Evolutionary conservation across 768 basidiomycete species (phyloP).

Genomic region (Hericium rajendrae): DNA sequence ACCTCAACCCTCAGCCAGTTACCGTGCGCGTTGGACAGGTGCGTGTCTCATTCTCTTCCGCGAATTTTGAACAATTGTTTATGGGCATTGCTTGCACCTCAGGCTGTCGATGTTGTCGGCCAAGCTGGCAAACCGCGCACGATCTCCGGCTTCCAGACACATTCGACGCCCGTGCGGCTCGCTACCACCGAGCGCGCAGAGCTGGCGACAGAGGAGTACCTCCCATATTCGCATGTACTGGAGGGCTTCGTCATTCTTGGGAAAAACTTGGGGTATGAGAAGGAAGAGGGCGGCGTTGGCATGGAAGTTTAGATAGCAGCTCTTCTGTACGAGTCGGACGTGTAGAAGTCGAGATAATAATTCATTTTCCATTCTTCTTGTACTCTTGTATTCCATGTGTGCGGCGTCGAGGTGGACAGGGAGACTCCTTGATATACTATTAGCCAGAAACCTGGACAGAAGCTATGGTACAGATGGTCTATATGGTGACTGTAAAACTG

Average conservation of each 20-base stretch:
- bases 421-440: no score
- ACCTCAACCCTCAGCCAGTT: constrained; percentile 75
- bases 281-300: constrained; percentile 40
- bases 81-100: constrained; percentile 7
- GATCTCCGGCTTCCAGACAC: constrained; percentile 97
- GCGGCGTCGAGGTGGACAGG: not conserved
- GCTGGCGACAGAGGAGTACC: constrained; percentile 93
- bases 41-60: constrained; percentile 14
- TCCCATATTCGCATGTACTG: constrained; percentile 81
- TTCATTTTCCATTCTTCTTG: not conserved
- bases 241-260: constrained; percentile 89
- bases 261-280: constrained; percentile 63
- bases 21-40: constrained; percentile 93
- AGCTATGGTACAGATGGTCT: no score
- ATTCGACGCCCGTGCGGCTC: constrained; percentile 90
- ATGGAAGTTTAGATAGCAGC: not conserved
- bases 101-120: constrained; percentile 96
- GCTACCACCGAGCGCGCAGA: constrained; percentile 90
- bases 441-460: no score
- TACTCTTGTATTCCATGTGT: not conserved
- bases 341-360: not conserved
- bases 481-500: no score
- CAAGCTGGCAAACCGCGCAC: constrained; percentile 96
- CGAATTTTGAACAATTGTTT: not conserved
- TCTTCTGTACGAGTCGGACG: not conserved